A percentile compares a stretch with the other conserved stretches of the same genome.
Conservation (phyloP, 2,329 filamentous ascomycete species). For the Trichoderma koningii region DNA sequence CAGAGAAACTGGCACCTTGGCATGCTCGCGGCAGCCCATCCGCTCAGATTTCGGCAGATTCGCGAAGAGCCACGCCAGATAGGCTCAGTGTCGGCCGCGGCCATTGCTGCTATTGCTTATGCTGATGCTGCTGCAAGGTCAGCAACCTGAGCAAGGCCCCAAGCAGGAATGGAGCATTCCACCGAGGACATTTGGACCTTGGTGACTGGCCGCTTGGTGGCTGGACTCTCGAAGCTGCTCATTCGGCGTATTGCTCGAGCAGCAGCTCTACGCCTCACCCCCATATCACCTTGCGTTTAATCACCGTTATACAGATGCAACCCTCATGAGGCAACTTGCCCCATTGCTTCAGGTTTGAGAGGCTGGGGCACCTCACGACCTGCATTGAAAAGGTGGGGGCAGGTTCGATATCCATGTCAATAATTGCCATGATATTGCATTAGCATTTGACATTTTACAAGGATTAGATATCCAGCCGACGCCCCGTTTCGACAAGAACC, state of each 20-base stretch:
- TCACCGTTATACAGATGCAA: not conserved
- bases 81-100: not conserved
- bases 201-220: not conserved
- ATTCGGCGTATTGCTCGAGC: not conserved
- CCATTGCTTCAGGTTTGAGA: slow-evolving; percentile 8
- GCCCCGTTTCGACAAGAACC: not conserved
- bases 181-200: no score
- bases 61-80: not conserved
- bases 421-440: slow-evolving; percentile 23
- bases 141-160: not conserved
- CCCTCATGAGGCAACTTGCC: not conserved
- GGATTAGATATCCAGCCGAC: not conserved
- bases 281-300: not conserved
- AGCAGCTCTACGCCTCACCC: not conserved
- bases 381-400: slow-evolving; percentile 2
- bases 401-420: slow-evolving; percentile 20
- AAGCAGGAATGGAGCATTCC: not conserved
- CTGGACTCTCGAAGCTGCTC: slow-evolving; percentile 2
- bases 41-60: not conserved
- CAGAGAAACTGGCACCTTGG: not conserved
- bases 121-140: not conserved
- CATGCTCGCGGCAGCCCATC: not conserved
- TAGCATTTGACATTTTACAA: slow-evolving; percentile 3
- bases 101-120: not conserved
- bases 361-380: not conserved